Evolutionary conservation across 371 early-diverging fungal species (phyloP).

Genomic region (Phascolomyces articulosus): DNA sequence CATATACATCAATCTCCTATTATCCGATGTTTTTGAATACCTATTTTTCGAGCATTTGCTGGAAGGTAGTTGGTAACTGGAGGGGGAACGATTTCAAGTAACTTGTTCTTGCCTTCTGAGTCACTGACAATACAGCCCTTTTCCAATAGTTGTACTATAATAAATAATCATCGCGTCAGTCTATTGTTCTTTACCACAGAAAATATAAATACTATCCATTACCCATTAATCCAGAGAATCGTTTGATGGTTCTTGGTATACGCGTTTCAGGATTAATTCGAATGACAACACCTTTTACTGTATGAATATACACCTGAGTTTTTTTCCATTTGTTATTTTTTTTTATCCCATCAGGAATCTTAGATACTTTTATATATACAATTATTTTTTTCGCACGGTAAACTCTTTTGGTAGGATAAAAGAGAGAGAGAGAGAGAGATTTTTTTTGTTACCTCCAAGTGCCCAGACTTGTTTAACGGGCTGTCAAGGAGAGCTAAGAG

Average conservation of each 20-base stretch:
- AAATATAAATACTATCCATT: too few species aligned
- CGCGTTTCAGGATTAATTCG: constrained; percentile 96
- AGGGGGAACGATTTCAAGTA: constrained; percentile 95
- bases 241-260: constrained; percentile 97
- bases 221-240: constrained; percentile 96
- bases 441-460: constrained; percentile 67
- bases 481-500: constrained; percentile 95
- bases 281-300: constrained; percentile 92
- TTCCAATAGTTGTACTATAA: constrained; percentile 93
- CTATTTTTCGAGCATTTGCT: constrained; percentile 77
- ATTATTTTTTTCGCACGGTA: too few species aligned
- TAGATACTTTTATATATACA: too few species aligned
- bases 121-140: constrained; percentile 84
- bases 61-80: constrained; percentile 92
- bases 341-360: too few species aligned
- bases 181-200: constrained; percentile 24
- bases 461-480: constrained; percentile 97
- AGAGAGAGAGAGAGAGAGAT: not conserved
- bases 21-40: too few species aligned
- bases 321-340: too few species aligned
- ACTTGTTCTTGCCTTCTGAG: constrained; percentile 73
- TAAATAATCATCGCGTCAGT: not conserved
- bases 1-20: constrained; percentile 5
- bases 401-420: too few species aligned
- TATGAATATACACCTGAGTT: constrained; percentile 91